These are phyloP conservation scores for Claviceps sp. DNA, from an alignment of 2,329 filamentous ascomycete genomes.

Conservation along the genomic window DNA sequence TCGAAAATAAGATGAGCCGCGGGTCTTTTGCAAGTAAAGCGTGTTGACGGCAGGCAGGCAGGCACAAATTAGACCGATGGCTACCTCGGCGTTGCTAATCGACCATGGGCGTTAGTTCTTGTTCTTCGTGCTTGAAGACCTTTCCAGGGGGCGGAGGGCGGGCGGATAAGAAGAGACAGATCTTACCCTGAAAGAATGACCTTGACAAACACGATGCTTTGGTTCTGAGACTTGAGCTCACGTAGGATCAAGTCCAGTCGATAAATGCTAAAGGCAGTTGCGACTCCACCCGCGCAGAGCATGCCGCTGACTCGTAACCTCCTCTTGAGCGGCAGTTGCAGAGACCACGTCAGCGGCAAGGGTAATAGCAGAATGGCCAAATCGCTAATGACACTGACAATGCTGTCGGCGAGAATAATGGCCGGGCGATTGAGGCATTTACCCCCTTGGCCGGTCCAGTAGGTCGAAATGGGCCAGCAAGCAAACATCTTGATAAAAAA, in stretches of 20 bases:
- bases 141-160: neutral
- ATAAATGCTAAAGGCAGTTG: conserved; percentile 19
- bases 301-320: conserved; percentile 17
- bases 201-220: conserved; percentile 16
- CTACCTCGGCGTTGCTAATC: conserved; percentile 17
- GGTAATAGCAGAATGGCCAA: conserved; percentile 18
- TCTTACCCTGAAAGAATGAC: conserved; percentile 13
- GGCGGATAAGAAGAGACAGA: neutral
- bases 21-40: conserved; percentile 8
- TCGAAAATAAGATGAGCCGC: conserved; percentile 12
- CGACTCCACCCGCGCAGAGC: conserved; percentile 18
- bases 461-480: conserved; percentile 26
- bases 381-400: conserved; percentile 19
- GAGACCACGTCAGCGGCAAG: conserved; percentile 19
- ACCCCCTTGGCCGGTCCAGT: conserved; percentile 20
- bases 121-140: neutral
- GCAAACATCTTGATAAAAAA: conserved; percentile 28
- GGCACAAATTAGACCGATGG: conserved; percentile 19
- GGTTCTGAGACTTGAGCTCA: conserved; percentile 12
- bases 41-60: conserved; percentile 17
- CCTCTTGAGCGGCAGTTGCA: conserved; percentile 17
- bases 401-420: conserved; percentile 19
- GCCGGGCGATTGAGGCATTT: conserved; percentile 23
- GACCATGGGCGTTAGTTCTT: neutral
- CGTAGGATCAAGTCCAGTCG: conserved; percentile 14